Evolutionary conservation across 2,329 filamentous ascomycete species (phyloP).

Genomic region (Phaeosphaeria sp.): DNA sequence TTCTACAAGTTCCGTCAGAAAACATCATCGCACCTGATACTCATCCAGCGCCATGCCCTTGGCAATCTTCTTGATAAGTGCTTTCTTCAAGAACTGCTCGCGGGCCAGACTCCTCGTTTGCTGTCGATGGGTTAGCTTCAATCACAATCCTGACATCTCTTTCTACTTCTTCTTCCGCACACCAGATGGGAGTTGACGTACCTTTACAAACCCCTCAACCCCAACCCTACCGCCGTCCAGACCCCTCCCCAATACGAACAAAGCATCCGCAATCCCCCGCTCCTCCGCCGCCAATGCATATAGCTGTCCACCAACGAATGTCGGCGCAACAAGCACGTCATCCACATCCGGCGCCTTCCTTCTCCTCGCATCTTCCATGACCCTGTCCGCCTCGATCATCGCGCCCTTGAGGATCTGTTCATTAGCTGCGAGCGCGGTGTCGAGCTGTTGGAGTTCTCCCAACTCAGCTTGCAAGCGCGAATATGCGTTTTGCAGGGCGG

Average conservation of each 20-base stretch:
- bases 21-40: conserved; percentile 40
- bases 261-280: conserved; percentile 80
- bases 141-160: no score
- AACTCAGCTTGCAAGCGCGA: conserved; percentile 76
- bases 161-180: no score
- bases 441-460: conserved; percentile 72
- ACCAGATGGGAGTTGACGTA: conserved; percentile 38
- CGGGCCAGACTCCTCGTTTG: conserved; percentile 73
- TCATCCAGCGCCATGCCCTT: conserved; percentile 73
- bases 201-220: conserved; percentile 78
- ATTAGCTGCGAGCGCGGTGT: conserved; percentile 75
- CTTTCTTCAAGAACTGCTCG: conserved; percentile 86
- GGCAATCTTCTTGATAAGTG: conserved; percentile 77
- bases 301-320: conserved; percentile 89
- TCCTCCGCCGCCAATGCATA: conserved; percentile 91
- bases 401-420: conserved; percentile 78
- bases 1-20: no score
- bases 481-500: conserved; percentile 75
- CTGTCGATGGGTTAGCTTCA: conserved; percentile 29
- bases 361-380: conserved; percentile 74
- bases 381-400: conserved; percentile 77
- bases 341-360: conserved; percentile 80
- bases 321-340: conserved; percentile 90
- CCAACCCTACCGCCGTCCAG: conserved; percentile 75
- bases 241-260: conserved; percentile 80